Conservation (phyloP, 345 rosid genomes). For the Turnera subulata region DNA sequence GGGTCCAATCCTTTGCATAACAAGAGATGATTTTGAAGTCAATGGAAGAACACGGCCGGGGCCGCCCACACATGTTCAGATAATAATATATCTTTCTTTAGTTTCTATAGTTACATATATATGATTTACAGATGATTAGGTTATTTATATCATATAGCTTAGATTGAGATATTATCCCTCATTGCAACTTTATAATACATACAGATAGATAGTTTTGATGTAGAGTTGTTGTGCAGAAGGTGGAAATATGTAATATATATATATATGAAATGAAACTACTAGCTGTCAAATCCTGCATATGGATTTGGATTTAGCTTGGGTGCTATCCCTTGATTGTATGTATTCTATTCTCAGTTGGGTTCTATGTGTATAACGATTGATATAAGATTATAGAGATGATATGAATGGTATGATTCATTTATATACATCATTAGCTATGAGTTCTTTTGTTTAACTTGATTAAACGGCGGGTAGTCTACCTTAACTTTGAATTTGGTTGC, state of each 20-base stretch:
- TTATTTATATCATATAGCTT: not conserved
- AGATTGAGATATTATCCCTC: too few species aligned
- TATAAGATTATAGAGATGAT: too few species aligned
- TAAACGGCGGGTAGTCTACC: too few species aligned
- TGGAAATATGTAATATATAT: not conserved
- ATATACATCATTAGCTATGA: too few species aligned
- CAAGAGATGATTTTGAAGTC: conserved; percentile 20
- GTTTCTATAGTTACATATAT: not conserved
- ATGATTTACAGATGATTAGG: not conserved
- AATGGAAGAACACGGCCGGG: not conserved
- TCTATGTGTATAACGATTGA: too few species aligned
- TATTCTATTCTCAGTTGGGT: too few species aligned
- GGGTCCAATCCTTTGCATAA: conserved; percentile 58
- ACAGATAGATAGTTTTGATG: not conserved
- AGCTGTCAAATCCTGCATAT: not conserved
- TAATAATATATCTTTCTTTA: not conserved
- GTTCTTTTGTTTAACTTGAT: too few species aligned
- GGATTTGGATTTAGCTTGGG: too few species aligned
- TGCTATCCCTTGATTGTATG: too few species aligned
- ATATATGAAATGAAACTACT: too few species aligned
- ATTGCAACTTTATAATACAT: not conserved
- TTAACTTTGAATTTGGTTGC: too few species aligned
- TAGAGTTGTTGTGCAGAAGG: conserved; percentile 2
- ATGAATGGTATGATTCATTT: too few species aligned
- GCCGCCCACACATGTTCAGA: not conserved